Evolutionary conservation across 306 rosid species (phyloP), one percentile per base, ranked within the genome.

Genomic region (Chamaecrista fasciculata): DNA sequence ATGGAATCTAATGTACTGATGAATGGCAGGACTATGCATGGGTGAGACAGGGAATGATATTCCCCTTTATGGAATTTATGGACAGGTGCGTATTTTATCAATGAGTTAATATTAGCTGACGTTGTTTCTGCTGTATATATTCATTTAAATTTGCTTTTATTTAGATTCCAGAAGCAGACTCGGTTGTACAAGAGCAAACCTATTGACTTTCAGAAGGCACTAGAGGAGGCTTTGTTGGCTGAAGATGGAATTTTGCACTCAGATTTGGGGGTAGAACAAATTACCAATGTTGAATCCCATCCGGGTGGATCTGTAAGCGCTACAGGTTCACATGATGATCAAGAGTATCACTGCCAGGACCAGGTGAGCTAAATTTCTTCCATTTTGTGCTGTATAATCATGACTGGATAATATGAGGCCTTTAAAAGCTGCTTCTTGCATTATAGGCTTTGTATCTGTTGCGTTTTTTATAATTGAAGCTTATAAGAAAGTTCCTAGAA

Each of bases 41-140:
- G 99, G 97, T 85, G 81, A 94, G 75, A 86, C 99, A 94, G 79
- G 99, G 97, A 71, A 87, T 78, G 95, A 71, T 94, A 39, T 91
- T 77, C 72, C 99, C 99, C 12, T 94, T 94, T 55, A 15, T 8
- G 66, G 81, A 85, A 47, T 94, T 88, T 81, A 67, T 91, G 80
- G 90, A 84, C 69, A 91, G 97, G 99, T 94, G 24, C 14, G 86
- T 78, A 46, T 71, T 71, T 60, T 29, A 42, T 8, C 23, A 37
- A 42, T 68, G n/a, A 16, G 43, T n/a, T n/a, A n/a, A n/a, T n/a
- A n/a, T n/a, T n/a, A 53, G 33, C 33, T 66, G 67, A 8, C 28
- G 56, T 52, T 28, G 59, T 47, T 76, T 69, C 34, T 75, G 29
- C 48, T 43, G 71, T 46, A 37, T 21, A 49, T 67, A 72, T 26